Conservation (phyloP, 306 rosid genomes). For the Datisca glomerata region DNA sequence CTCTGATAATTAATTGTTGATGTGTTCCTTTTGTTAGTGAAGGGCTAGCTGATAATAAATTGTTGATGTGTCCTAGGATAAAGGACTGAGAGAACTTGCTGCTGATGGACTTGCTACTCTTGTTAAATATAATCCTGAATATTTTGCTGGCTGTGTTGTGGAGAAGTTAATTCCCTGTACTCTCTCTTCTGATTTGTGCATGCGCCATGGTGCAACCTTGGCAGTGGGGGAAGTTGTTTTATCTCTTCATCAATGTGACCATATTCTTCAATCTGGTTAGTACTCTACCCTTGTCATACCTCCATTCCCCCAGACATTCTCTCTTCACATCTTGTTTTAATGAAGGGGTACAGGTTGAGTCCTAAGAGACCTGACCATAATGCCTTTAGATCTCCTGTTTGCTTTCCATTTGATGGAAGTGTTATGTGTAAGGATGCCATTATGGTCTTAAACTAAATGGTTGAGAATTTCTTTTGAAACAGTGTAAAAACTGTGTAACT, state of each 20-base stretch:
- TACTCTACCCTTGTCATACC: constrained; percentile 1
- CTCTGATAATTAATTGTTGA: no score
- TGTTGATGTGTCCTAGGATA: constrained; percentile 53
- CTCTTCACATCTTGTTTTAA: no score
- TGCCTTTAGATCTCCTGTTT: no score
- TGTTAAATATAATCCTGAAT: constrained; percentile 67
- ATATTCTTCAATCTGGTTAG: constrained; percentile 55
- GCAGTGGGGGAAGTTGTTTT: constrained; percentile 78
- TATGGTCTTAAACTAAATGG: no score
- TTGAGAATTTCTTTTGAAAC: no score
- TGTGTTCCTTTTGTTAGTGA: no score
- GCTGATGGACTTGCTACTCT: constrained; percentile 75
- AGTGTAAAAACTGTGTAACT: no score
- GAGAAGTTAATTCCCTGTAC: constrained; percentile 77
- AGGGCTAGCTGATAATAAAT: no score
- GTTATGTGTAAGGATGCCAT: no score
- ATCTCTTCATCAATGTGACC: constrained; percentile 53
- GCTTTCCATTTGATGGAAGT: no score
- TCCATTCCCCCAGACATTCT: neutral
- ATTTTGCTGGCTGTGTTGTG: constrained; percentile 47
- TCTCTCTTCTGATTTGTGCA: constrained; percentile 88
- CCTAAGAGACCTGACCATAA: no score
- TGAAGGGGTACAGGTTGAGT: no score
- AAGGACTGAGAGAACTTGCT: constrained; percentile 92
- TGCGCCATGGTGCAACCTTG: constrained; percentile 89